Evolutionary conservation across 1,284 basidiomycete species (phyloP), one percentile per base, ranked within the genome.

Genomic region (Albatrellus sp.): DNA sequence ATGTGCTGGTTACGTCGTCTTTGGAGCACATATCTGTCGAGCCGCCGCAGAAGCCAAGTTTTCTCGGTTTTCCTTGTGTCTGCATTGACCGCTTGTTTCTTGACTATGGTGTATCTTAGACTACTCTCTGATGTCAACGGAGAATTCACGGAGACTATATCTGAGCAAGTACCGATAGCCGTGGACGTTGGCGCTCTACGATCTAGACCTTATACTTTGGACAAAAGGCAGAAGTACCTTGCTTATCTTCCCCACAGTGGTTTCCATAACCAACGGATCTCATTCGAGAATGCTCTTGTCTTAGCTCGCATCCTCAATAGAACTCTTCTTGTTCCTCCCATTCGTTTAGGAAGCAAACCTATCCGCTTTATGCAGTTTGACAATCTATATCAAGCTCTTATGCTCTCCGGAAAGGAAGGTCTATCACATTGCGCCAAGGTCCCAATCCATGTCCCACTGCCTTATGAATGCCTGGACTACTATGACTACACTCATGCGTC

Each of bases 251-350:
- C 81, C n/a, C 83, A 86, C 54, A 81, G 78, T 50, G 84, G 85
- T 2, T 82, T 85, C 51, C 83, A 89, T 60, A 90, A 89, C 58
- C 85, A 90, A 62, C 77, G 85, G 32, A 86, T 90, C 49, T 78
- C 82, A 20, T 69, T 90, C 48, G 82, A 89, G 59, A 90, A 90
- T 53, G 84, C 83, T 10, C 69, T 89, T 29, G 67, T 78, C 11
- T 69, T 89, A 43, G 70, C 85, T 7, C 66, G 63, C 50, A 57
- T 83, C 28, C 68, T 87, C 44, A 80, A 83, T 59, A 80, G 84
- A 45, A 89, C 82, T 9, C 65, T 89, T 32, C 69, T 89, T 48
- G 61, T 87, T 29, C 84, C 87, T 16, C 79, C 80, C 10, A 66
- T 80, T 19, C 75, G 78, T 43, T 70, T 88, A 4, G 82, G 83